Base-by-base conservation (phyloP, 352 stramenopile species). In the Phytophthora sojae region DNA sequence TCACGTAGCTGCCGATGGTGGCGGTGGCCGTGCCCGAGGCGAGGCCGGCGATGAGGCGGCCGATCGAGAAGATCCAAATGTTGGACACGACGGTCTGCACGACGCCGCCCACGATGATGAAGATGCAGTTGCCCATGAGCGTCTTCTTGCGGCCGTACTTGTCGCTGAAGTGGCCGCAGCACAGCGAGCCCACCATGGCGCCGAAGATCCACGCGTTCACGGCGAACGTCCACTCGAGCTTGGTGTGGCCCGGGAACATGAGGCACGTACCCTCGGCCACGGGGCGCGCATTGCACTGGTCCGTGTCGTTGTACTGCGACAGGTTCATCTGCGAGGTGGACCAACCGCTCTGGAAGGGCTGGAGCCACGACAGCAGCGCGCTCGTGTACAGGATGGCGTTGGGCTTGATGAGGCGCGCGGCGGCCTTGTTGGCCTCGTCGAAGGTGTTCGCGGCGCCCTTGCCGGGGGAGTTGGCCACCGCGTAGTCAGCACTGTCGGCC, bases 141-240 rank as follows among this genome's bases (percentile, higher is more conserved):
- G 51, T 23, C 8, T 55, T 61, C 59, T 71, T 67, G 15, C 74
- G 67, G 25, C 70, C 74, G n/a, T 56, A 76, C 19, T 57, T 53
- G 63, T 78, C 74, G 58, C 64, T 57, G 56, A 72, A 86, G 9
- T 62, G 50, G 6, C 73, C 73, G 53, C 74, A 80, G 25, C 45
- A 44, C 12, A 89, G 66, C 26, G 67, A 66, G 9, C 81, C 83
- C 65, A 87, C 53, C 71, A 84, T 86, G 23, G 69, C 83, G 8
- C 79, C 81, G 57, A 86, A 58, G 69, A 89, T 77, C 81, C 81
- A 89, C 14, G 69, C 69, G 54, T 88, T 83, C 4, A 61, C 55
- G 5, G 21, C 55, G 55, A 61, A 61, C 37, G 55, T 61, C 55
- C 55, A 61, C 55, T 61, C 35, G 11, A 61, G 37, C 23, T 62